A percentile compares a stretch with the other conserved stretches of the same genome.
These are phyloP conservation scores for Saraca asoca DNA, from an alignment of 331 rosid genomes.

Conservation along the genomic window DNA sequence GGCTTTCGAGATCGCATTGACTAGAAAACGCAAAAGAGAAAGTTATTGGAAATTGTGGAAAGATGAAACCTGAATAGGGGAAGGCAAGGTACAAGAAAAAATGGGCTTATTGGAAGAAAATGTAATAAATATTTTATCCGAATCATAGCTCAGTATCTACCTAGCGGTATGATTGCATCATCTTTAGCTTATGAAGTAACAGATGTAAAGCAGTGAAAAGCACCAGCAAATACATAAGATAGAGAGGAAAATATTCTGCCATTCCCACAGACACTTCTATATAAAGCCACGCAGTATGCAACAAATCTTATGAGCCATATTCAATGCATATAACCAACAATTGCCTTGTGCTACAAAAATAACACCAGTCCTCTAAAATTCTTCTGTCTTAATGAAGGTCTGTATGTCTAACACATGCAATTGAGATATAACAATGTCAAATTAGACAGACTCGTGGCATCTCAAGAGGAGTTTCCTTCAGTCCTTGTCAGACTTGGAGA, in stretches of 20 bases:
- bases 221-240: background rate
- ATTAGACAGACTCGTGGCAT: too few relatives aligned
- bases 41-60: conserved; percentile 17
- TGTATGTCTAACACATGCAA: too few relatives aligned
- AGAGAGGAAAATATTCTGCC: too few relatives aligned
- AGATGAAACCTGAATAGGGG: background rate
- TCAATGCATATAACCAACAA: background rate
- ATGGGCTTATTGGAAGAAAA: background rate
- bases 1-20: conserved; percentile 66
- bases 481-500: too few relatives aligned
- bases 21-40: conserved; percentile 46
- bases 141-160: background rate
- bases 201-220: background rate
- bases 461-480: too few relatives aligned
- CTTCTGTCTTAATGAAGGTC: too few relatives aligned
- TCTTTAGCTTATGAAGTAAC: conserved; percentile 7
- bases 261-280: background rate
- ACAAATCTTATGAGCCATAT: background rate
- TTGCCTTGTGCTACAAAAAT: background rate
- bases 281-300: too few relatives aligned
- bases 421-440: too few relatives aligned
- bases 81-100: background rate
- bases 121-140: background rate
- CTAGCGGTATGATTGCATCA: background rate
- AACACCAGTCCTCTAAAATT: too few relatives aligned